These are phyloP conservation scores for Eleusine indica DNA, from an alignment of 176 grass and related monocot genomes.

Conservation along the genomic window DNA sequence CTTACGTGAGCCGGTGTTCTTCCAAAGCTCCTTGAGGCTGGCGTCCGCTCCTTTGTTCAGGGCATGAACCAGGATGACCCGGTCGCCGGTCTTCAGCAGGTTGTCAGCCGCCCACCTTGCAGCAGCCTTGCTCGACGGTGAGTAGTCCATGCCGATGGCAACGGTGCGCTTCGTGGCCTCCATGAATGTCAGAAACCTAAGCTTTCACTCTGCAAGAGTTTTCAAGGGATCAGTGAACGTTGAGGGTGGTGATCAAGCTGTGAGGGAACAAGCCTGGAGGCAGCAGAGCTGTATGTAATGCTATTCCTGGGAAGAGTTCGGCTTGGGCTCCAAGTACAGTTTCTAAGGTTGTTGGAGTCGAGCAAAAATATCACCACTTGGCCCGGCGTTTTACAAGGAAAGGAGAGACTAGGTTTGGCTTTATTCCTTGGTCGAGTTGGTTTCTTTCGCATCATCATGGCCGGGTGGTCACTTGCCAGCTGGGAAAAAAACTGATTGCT, in stretches of 20 bases:
- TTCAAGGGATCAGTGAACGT: background rate
- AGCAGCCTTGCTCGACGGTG: constrained; percentile 70
- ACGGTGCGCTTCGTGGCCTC: constrained; percentile 45
- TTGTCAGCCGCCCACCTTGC: constrained; percentile 58
- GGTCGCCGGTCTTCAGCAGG: constrained; percentile 51
- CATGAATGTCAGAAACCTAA: background rate
- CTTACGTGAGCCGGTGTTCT: constrained; percentile 61
- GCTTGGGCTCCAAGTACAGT: constrained; percentile 35
- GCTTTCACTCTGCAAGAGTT: background rate
- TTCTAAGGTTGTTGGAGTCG: constrained; percentile 29
- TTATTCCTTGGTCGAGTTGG: constrained; percentile 37
- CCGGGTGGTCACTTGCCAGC: constrained; percentile 31
- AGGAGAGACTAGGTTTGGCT: background rate
- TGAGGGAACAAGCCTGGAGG: background rate
- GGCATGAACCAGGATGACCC: constrained; percentile 67
- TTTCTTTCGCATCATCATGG: constrained; percentile 24
- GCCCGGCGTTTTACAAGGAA: constrained; percentile 10
- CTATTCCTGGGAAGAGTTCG: constrained; percentile 37
- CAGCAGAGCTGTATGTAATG: constrained; percentile 17
- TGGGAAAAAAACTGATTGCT: constrained; percentile 4
- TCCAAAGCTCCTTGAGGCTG: constrained; percentile 73
- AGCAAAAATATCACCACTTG: constrained; percentile 37
- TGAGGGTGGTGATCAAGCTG: background rate
- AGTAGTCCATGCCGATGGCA: constrained; percentile 84
- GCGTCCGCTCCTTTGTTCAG: constrained; percentile 51